These are phyloP conservation scores for Rhynchosporium agropyri DNA, from an alignment of 2,329 filamentous ascomycete genomes.

Conservation along the genomic window DNA sequence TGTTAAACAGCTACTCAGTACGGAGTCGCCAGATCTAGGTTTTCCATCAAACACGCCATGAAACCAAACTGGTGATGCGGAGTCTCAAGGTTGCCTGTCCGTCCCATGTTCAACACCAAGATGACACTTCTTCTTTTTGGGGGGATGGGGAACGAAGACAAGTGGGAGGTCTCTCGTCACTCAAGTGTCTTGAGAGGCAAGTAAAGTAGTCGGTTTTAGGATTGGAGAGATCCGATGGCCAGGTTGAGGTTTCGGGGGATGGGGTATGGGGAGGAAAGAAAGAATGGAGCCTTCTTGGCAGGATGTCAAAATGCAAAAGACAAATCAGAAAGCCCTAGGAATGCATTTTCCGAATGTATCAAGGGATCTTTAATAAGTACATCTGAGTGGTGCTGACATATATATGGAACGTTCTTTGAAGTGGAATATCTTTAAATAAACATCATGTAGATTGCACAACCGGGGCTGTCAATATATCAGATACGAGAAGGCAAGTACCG, in stretches of 20 bases:
- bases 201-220: background rate
- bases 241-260: background rate
- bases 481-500: too few relatives aligned
- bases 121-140: background rate
- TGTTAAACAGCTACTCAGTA: background rate
- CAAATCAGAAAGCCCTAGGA: too few relatives aligned
- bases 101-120: background rate
- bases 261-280: slow-evolving; percentile 5
- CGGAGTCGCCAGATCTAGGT: background rate
- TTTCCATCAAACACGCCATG: slow-evolving; percentile 6
- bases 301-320: background rate
- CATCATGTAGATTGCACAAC: too few relatives aligned
- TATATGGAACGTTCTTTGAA: too few relatives aligned
- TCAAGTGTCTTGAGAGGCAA: slow-evolving; percentile 1
- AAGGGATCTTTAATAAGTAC: too few relatives aligned
- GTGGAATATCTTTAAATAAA: too few relatives aligned
- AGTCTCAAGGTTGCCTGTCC: background rate
- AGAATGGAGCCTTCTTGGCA: background rate
- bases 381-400: too few relatives aligned
- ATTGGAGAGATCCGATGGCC: background rate
- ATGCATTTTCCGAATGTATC: too few relatives aligned
- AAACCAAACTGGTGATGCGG: slow-evolving; percentile 1
- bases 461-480: too few relatives aligned
- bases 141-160: background rate
- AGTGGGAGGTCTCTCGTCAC: background rate